phyloP scores from a whole-genome alignment of 352 stramenopile species.

The Pythium aphanidermatum region DNA sequence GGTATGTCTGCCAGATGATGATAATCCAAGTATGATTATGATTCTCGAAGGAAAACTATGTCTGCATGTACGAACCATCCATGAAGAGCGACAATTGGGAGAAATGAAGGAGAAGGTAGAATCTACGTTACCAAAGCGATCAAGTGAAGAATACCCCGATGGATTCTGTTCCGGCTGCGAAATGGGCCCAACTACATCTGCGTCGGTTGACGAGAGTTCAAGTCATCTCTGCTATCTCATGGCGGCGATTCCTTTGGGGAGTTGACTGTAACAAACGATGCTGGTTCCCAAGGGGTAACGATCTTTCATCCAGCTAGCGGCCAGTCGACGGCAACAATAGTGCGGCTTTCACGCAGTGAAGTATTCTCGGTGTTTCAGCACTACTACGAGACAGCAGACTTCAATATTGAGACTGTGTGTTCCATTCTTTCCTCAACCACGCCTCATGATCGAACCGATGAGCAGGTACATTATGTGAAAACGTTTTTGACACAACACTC shows the following conservation, averaged over 20 bases:
- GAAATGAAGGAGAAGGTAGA: conserved; percentile 11
- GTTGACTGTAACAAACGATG: conserved; percentile 4
- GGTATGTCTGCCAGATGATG: conserved; percentile 13
- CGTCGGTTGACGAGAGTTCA: no score
- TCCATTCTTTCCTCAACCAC: conserved; percentile 22
- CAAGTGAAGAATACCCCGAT: no score
- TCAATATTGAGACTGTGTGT: conserved; percentile 18
- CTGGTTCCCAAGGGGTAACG: conserved; percentile 19
- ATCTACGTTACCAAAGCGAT: background rate
- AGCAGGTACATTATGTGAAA: conserved; percentile 29
- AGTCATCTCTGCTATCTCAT: no score
- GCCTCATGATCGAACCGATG: conserved; percentile 38
- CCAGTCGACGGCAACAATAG: conserved; percentile 10
- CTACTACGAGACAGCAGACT: conserved; percentile 23
- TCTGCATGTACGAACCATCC: conserved; percentile 16
- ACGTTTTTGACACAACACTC: conserved; percentile 25
- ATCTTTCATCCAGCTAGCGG: conserved; percentile 24
- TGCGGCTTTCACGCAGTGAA: no score
- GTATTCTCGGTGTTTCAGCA: no score
- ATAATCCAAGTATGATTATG: conserved; percentile 25
- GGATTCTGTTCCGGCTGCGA: no score
- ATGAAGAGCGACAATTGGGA: conserved; percentile 9
- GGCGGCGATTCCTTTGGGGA: conserved; percentile 35
- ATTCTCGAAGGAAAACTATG: conserved; percentile 35
- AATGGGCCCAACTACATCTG: conserved; percentile 19